phyloP scores from a whole-genome alignment of 148 eudicot species.

The Dianthus caryophyllus region DNA sequence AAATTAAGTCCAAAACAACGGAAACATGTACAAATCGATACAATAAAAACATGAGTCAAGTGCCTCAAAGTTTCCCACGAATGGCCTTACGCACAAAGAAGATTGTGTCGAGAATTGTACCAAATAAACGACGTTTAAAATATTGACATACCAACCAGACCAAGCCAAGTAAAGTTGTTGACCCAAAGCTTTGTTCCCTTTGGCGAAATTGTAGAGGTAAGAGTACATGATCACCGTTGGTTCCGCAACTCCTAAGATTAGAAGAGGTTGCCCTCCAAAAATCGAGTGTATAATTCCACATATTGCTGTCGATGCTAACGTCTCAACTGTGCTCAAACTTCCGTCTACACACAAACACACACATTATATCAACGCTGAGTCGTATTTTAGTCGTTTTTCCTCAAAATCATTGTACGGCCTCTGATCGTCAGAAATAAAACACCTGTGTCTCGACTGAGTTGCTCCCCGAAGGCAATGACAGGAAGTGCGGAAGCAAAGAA shows the following conservation, averaged over 20 bases:
- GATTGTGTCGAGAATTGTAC: no score
- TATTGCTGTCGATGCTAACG: constrained; percentile 68
- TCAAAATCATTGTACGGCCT: no score
- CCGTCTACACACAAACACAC: constrained; percentile 37
- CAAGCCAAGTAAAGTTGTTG: constrained; percentile 54
- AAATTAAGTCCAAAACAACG: no score
- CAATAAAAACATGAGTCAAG: no score
- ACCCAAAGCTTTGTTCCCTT: constrained; percentile 39
- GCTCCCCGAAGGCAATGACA: constrained; percentile 61
- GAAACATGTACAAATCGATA: no score
- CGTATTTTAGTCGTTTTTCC: no score
- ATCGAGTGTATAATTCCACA: constrained; percentile 70
- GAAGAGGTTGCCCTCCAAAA: constrained; percentile 64
- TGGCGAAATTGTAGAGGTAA: constrained; percentile 62
- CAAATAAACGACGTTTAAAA: background rate
- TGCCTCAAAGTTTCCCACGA: no score
- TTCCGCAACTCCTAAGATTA: constrained; percentile 75
- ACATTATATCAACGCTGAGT: no score
- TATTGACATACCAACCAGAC: constrained; percentile 57
- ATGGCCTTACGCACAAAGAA: no score
- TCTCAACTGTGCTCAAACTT: constrained; percentile 63
- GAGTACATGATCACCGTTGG: constrained; percentile 75
- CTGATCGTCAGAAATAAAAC: background rate
- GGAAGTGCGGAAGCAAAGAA: constrained; percentile 71
- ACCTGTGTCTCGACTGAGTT: constrained; percentile 60